Evolutionary conservation across 2,329 filamentous ascomycete genomes (phyloP).

Genomic region (Aspergillus sp.): DNA sequence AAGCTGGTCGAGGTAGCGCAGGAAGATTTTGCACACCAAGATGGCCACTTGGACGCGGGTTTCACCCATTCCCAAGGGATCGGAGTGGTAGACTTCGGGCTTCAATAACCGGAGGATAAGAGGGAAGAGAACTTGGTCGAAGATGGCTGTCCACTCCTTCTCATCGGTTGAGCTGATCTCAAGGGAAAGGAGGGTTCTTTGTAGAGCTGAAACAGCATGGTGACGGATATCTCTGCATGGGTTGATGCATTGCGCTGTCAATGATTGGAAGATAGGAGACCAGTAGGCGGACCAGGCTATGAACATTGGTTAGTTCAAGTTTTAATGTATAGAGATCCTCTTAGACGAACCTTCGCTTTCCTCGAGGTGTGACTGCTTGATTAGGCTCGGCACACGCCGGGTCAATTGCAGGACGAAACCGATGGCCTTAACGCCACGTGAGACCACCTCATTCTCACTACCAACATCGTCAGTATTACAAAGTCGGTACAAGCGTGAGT

Average conservation of each 20-base stretch:
- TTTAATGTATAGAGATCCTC: not conserved
- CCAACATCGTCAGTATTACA: conserved; percentile 11
- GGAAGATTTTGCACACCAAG: conserved; percentile 89
- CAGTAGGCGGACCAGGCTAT: conserved; percentile 95
- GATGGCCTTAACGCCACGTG: conserved; percentile 77
- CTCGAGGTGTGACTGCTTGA: conserved; percentile 91
- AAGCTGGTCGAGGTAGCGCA: conserved; percentile 86
- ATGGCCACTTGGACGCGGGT: conserved; percentile 90
- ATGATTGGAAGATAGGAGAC: conserved; percentile 87
- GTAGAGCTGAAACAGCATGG: conserved; percentile 80
- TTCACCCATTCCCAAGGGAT: conserved; percentile 91
- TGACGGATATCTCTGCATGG: conserved; percentile 91
- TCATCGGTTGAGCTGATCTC: conserved; percentile 81
- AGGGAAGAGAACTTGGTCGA: conserved; percentile 89
- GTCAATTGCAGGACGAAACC: conserved; percentile 81
- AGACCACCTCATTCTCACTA: conserved; percentile 71
- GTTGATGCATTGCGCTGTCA: conserved; percentile 90
- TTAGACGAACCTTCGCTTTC: conserved; percentile 68
- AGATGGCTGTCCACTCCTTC: conserved; percentile 92
- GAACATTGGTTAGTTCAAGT: conserved; percentile 13
- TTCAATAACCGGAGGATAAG: conserved; percentile 84
- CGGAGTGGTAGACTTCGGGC: conserved; percentile 89
- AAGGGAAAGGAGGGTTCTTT: conserved; percentile 80
- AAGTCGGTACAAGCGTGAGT: not conserved
- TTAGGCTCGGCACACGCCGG: conserved; percentile 76